phyloP scores from a whole-genome alignment of 2,329 filamentous ascomycete species.

The Penicillium sp. region DNA sequence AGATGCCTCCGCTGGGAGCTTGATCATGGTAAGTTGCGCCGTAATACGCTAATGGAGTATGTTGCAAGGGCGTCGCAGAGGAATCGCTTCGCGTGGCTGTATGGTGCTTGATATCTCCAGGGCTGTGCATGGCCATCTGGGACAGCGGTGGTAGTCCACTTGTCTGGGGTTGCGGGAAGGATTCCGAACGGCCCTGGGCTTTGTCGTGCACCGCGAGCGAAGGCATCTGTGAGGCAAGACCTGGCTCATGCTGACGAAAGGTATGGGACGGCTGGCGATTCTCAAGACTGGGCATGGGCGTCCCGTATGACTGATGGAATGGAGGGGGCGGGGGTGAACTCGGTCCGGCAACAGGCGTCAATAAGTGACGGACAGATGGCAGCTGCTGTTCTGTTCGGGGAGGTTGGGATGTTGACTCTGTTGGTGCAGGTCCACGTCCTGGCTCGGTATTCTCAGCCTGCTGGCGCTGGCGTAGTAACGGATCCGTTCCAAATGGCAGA shows the following conservation, averaged over 20 bases:
- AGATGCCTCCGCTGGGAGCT: conserved; percentile 10
- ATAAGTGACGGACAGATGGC: conserved; percentile 41
- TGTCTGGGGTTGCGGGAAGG: conserved; percentile 18
- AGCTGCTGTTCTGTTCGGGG: conserved; percentile 32
- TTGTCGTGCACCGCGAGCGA: conserved; percentile 19
- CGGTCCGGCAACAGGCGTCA: conserved; percentile 33
- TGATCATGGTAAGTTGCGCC: conserved; percentile 17
- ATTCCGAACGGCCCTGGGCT: conserved; percentile 19
- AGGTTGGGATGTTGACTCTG: conserved; percentile 14
- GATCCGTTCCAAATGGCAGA: conserved; percentile 38
- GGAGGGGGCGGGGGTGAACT: conserved; percentile 32
- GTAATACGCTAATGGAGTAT: conserved; percentile 19
- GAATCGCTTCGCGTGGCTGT: conserved; percentile 19
- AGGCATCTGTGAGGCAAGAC: conserved; percentile 9
- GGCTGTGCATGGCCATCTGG: conserved; percentile 28
- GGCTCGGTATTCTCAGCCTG: conserved; percentile 25
- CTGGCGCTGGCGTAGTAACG: conserved; percentile 28
- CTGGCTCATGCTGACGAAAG: conserved; percentile 22
- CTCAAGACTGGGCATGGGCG: conserved; percentile 16
- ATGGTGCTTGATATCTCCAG: conserved; percentile 22
- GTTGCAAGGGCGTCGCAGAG: conserved; percentile 19
- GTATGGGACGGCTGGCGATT: conserved; percentile 19
- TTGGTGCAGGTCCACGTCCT: conserved; percentile 11
- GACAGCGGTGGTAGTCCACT: conserved; percentile 32
- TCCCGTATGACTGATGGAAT: conserved; percentile 26